Conservation (phyloP, 257 asterid genomes). For the Scutellaria barbata region DNA sequence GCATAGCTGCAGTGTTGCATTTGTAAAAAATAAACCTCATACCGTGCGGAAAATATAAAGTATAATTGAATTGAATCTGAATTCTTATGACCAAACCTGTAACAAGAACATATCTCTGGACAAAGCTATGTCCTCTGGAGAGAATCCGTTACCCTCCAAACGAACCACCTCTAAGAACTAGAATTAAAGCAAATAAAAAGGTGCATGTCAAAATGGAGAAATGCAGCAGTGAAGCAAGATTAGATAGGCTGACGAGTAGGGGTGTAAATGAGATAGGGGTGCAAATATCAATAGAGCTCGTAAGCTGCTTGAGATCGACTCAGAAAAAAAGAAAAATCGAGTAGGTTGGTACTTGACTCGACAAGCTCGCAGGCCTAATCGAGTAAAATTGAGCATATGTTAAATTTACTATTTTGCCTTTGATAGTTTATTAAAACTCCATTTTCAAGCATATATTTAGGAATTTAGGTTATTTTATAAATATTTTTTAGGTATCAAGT, state of each 20-base stretch:
- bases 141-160: constrained; percentile 73
- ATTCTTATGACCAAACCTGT: constrained; percentile 53
- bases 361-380: no score
- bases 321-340: no score
- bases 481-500: no score
- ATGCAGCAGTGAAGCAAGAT: not conserved
- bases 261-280: no score
- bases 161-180: constrained; percentile 94
- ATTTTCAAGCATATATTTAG: no score
- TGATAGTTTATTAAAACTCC: no score
- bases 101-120: constrained; percentile 82
- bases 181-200: constrained; percentile 2
- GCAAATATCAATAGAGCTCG: no score
- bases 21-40: constrained; percentile 15
- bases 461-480: no score
- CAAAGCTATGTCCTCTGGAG: constrained; percentile 71
- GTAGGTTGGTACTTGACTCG: no score
- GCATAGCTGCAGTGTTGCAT: constrained; percentile 56
- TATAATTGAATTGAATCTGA: not conserved
- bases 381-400: no score
- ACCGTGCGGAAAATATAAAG: not conserved
- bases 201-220: not conserved
- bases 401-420: no score
- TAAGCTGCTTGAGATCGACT: no score
- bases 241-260: not conserved